Percentiles rank a stretch among this genome's conserved stretches.
Conservation (phyloP, 2,329 filamentous ascomycete species). For the Ramularia endophylla region DNA sequence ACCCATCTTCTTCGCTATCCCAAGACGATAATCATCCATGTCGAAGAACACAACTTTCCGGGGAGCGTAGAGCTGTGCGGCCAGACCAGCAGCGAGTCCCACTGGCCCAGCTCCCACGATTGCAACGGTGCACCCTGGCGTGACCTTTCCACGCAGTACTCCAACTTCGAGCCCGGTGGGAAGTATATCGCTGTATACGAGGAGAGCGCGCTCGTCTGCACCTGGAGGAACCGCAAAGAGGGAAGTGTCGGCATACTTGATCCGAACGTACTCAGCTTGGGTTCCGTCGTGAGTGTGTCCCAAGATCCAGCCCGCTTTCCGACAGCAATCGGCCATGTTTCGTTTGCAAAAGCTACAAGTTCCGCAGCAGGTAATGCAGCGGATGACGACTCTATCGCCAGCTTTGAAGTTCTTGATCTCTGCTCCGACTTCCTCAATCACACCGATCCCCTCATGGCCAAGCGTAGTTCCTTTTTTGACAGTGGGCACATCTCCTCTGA, state of each 20-base stretch:
- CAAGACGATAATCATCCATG: slow-evolving; percentile 43
- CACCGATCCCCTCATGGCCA: slow-evolving; percentile 51
- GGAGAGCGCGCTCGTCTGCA: slow-evolving; percentile 38
- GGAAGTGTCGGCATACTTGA: slow-evolving; percentile 46
- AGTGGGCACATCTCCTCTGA: slow-evolving; percentile 48
- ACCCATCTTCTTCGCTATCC: slow-evolving; percentile 44
- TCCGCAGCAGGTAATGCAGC: slow-evolving; percentile 45
- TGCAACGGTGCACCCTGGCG: slow-evolving; percentile 48
- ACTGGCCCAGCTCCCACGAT: slow-evolving; percentile 51
- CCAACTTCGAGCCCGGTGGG: slow-evolving; percentile 54
- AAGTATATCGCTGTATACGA: slow-evolving; percentile 52
- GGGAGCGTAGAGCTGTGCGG: slow-evolving; percentile 51
- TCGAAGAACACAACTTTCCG: slow-evolving; percentile 49
- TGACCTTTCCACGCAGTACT: slow-evolving; percentile 46
- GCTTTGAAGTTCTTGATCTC: slow-evolving; percentile 43
- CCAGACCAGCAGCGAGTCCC: slow-evolving; percentile 51
- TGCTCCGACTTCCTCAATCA: slow-evolving; percentile 41
- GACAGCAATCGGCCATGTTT: slow-evolving; percentile 50
- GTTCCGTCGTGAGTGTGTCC: slow-evolving; percentile 50
- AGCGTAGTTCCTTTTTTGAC: slow-evolving; percentile 43
- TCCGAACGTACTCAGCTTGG: slow-evolving; percentile 52
- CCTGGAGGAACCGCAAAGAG: slow-evolving; percentile 41
- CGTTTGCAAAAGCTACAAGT: slow-evolving; percentile 46
- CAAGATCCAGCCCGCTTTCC: slow-evolving; percentile 50
- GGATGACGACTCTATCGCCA: slow-evolving; percentile 46